phyloP scores from a whole-genome alignment of 495 filamentous ascomycete genomes.

The Penicillium diatomitis region DNA sequence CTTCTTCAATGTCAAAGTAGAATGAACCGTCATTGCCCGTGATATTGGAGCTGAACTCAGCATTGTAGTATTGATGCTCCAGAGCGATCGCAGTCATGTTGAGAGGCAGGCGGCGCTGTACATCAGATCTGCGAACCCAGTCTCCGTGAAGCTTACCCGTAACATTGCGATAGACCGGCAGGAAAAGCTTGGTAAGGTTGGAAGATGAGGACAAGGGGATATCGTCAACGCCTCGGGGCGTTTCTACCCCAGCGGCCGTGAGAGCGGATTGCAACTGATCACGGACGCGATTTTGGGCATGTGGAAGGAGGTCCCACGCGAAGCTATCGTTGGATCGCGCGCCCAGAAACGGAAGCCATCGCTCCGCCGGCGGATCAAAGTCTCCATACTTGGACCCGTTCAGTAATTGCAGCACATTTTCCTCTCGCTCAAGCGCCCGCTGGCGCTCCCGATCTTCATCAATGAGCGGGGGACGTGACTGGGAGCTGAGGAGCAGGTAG shows the following conservation, averaged over 20 bases:
- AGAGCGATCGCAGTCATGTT: conserved; percentile 44
- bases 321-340: conserved; percentile 63
- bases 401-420: conserved; percentile 52
- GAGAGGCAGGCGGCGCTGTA: conserved; percentile 26
- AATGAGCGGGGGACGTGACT: conserved; percentile 35
- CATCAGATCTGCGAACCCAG: conserved; percentile 55
- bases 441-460: conserved; percentile 39
- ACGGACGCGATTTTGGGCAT: conserved; percentile 47
- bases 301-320: conserved; percentile 55
- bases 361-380: conserved; percentile 48
- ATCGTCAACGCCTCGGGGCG: conserved; percentile 28
- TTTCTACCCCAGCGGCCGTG: conserved; percentile 26
- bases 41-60: conserved; percentile 57
- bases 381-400: conserved; percentile 68
- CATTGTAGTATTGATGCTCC: conserved; percentile 41
- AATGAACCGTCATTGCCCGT: conserved; percentile 47
- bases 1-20: conserved; percentile 35
- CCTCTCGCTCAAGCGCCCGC: conserved; percentile 39
- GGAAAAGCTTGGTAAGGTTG: conserved; percentile 33
- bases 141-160: conserved; percentile 67
- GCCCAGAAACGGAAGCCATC: conserved; percentile 70
- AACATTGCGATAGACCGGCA: conserved; percentile 66
- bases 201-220: conserved; percentile 29
- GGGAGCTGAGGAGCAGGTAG: conserved; percentile 40
- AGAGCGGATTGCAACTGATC: conserved; percentile 40